Conservation (phyloP, 2,329 filamentous ascomycete genomes). For the Cercospora zeae-maydis region DNA sequence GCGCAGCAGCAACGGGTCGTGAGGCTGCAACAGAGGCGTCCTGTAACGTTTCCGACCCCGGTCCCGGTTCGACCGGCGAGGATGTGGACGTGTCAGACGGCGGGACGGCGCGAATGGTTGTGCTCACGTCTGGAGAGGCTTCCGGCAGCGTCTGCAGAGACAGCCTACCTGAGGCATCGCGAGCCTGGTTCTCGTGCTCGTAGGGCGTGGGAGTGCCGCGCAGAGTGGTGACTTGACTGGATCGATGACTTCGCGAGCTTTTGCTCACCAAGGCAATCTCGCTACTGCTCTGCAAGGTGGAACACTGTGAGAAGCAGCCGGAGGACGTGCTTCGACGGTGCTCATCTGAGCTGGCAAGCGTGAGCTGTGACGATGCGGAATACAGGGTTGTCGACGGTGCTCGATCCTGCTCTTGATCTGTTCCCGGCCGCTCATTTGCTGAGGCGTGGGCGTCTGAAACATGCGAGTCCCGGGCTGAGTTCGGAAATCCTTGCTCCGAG, state of each 20-base stretch:
- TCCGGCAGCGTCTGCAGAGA: slow-evolving; percentile 32
- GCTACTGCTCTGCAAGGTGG: slow-evolving; percentile 27
- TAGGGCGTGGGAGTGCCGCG: slow-evolving; percentile 31
- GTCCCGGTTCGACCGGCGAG: slow-evolving; percentile 18
- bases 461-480: slow-evolving; percentile 23
- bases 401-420: slow-evolving; percentile 22
- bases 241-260: slow-evolving; percentile 25
- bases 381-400: slow-evolving; percentile 27
- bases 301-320: slow-evolving; percentile 30
- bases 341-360: slow-evolving; percentile 26
- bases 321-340: slow-evolving; percentile 30
- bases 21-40: slow-evolving; percentile 13
- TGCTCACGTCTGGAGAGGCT: slow-evolving; percentile 26
- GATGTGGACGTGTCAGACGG: slow-evolving; percentile 21
- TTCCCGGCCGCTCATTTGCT: slow-evolving; percentile 28
- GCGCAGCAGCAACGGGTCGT: slow-evolving; percentile 15
- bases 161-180: slow-evolving; percentile 16
- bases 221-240: slow-evolving; percentile 32
- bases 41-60: slow-evolving; percentile 18
- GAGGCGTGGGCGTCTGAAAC: slow-evolving; percentile 31
- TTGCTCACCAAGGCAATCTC: slow-evolving; percentile 25
- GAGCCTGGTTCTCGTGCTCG: slow-evolving; percentile 27
- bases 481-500: slow-evolving; percentile 28
- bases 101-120: slow-evolving; percentile 24
- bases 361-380: slow-evolving; percentile 22